These are phyloP conservation scores for Oryza brachyantha DNA, from an alignment of 176 grass and related monocot genomes.

Conservation along the genomic window DNA sequence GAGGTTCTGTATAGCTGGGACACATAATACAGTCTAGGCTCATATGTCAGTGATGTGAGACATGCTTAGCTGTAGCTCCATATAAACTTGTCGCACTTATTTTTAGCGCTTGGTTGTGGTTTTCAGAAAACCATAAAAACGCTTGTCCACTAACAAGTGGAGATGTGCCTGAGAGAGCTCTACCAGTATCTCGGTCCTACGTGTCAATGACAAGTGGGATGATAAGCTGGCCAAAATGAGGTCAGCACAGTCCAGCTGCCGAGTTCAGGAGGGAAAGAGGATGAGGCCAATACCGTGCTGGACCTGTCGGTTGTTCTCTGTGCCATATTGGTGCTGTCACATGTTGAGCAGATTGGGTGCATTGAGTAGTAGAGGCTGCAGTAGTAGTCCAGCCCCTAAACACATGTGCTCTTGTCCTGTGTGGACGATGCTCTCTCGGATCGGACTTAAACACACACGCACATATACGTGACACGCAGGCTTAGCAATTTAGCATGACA, in stretches of 20 bases:
- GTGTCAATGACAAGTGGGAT: constrained; percentile 23
- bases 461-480: constrained; percentile 18
- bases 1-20: background rate
- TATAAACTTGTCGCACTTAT: background rate
- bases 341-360: constrained; percentile 65
- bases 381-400: constrained; percentile 23
- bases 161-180: constrained; percentile 19
- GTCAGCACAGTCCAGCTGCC: constrained; percentile 42
- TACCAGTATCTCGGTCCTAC: background rate
- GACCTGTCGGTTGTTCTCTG: constrained; percentile 82
- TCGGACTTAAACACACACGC: constrained; percentile 11
- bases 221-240: constrained; percentile 40
- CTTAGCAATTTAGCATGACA: constrained; percentile 36
- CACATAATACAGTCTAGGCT: background rate
- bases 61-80: constrained; percentile 13
- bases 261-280: constrained; percentile 33
- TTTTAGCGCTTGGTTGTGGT: background rate
- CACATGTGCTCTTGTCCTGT: constrained; percentile 51
- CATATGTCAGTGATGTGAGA: background rate
- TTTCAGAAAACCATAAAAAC: background rate
- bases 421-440: constrained; percentile 9
- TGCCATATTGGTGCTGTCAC: constrained; percentile 85
- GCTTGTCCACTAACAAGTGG: constrained; percentile 3
- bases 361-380: constrained; percentile 32
- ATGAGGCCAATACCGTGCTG: constrained; percentile 75